These are phyloP conservation scores for Dinochytrium kinnereticum DNA, from an alignment of 371 early-diverging fungal genomes.

Conservation along the genomic window DNA sequence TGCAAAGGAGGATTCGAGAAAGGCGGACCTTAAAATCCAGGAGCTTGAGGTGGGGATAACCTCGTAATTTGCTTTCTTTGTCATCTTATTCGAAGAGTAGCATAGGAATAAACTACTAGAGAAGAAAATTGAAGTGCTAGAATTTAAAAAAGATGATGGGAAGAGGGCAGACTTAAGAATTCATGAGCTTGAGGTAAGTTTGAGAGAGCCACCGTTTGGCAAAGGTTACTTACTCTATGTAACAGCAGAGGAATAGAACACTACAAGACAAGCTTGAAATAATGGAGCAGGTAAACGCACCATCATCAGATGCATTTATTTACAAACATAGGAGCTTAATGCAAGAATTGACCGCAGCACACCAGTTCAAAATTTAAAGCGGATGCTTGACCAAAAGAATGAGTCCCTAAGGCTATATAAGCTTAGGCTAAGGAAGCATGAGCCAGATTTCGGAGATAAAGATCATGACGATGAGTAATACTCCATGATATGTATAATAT, in stretches of 20 bases:
- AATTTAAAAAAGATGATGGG: background rate
- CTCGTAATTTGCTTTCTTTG: background rate
- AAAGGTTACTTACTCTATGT: no score
- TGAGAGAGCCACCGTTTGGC: no score
- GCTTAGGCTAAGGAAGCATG: background rate
- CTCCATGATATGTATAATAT: no score
- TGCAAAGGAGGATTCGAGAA: no score
- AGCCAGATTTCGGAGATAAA: background rate
- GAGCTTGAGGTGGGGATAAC: background rate
- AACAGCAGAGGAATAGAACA: no score
- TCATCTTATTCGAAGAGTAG: no score
- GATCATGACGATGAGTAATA: no score
- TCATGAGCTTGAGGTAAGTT: background rate
- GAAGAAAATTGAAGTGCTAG: background rate
- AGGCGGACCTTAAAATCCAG: no score
- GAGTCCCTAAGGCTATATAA: conserved; percentile 25
- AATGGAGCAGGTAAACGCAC: no score
- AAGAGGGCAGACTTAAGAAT: background rate
- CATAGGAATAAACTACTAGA: background rate
- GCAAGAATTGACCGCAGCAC: conserved; percentile 25
- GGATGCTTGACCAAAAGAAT: conserved; percentile 31
- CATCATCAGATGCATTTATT: background rate
- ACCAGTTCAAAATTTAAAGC: conserved; percentile 35
- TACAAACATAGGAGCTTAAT: conserved; percentile 24
- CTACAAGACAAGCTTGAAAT: no score